Evolutionary conservation across 192 early-diverging fungal genomes (phyloP).

Genomic region (Podila minutissima): DNA sequence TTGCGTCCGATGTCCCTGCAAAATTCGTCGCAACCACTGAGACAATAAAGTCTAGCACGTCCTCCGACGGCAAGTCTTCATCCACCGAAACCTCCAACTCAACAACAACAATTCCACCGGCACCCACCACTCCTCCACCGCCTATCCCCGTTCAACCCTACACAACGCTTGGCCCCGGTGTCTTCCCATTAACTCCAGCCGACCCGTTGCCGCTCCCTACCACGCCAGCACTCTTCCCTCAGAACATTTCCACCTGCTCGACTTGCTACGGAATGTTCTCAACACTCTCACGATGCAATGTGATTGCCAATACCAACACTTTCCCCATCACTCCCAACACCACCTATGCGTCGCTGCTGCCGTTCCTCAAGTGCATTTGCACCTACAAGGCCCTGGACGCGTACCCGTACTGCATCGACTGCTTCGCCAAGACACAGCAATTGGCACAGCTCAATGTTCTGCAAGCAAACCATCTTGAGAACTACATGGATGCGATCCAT

Average conservation of each 20-base stretch:
- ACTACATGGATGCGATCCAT: slow-evolving; percentile 37
- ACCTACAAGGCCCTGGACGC: slow-evolving; percentile 34
- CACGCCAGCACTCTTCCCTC: slow-evolving; percentile 31
- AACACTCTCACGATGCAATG: slow-evolving; percentile 39
- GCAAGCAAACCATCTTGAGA: slow-evolving; percentile 35
- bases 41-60: not conserved
- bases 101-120: not conserved
- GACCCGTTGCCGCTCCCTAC: slow-evolving; percentile 25
- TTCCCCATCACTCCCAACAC: slow-evolving; percentile 33
- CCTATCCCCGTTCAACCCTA: slow-evolving; percentile 21
- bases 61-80: not conserved
- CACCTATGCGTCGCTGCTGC: slow-evolving; percentile 18
- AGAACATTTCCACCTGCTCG: slow-evolving; percentile 42
- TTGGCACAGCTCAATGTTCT: slow-evolving; percentile 23
- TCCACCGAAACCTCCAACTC: not conserved
- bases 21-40: not conserved
- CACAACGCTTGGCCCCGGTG: slow-evolving; percentile 10
- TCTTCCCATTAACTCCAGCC: not conserved
- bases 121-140: slow-evolving; percentile 10
- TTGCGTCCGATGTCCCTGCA: slow-evolving; percentile 5
- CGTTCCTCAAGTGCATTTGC: slow-evolving; percentile 41
- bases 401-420: slow-evolving; percentile 44
- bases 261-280: slow-evolving; percentile 42
- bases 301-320: slow-evolving; percentile 28
- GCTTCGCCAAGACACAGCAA: slow-evolving; percentile 39